Conservation (phyloP, 1,284 basidiomycete species). For the Paramarasmius palmivorus region DNA sequence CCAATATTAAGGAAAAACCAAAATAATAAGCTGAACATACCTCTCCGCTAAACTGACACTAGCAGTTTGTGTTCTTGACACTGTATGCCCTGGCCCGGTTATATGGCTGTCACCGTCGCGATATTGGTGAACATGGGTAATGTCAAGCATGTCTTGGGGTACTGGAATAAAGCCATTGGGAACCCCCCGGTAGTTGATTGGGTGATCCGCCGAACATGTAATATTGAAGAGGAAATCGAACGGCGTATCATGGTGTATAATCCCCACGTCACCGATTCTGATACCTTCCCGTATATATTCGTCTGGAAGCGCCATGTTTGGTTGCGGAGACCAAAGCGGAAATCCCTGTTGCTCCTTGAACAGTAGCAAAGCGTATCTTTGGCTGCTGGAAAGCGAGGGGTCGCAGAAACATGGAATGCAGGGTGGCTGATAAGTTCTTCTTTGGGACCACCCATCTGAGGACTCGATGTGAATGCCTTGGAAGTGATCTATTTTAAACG, state of each 20-base stretch:
- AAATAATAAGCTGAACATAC: no score
- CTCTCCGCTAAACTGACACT: background rate
- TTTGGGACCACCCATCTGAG: no score
- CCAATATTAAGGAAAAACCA: no score
- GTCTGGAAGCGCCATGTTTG: conserved; percentile 19
- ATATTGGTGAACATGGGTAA: conserved; percentile 15
- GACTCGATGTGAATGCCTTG: no score
- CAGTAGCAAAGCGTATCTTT: conserved; percentile 5
- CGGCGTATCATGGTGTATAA: conserved; percentile 27
- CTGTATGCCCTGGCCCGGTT: background rate
- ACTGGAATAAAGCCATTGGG: conserved; percentile 20
- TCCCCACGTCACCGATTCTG: conserved; percentile 30
- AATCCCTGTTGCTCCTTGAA: conserved; percentile 24
- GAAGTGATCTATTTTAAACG: no score
- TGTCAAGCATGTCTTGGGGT: conserved; percentile 3
- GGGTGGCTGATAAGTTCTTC: no score
- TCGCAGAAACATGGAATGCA: conserved; percentile 3
- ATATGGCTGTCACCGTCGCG: conserved; percentile 10
- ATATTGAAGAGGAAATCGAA: conserved; percentile 39
- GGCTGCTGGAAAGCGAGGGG: conserved; percentile 5
- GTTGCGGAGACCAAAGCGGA: conserved; percentile 32
- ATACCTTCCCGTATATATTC: conserved; percentile 26
- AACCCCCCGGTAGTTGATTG: conserved; percentile 19
- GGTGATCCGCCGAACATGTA: conserved; percentile 20
- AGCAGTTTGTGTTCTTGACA: background rate